Conservation (phyloP, 345 rosid genomes). For the Citrus maxima region DNA sequence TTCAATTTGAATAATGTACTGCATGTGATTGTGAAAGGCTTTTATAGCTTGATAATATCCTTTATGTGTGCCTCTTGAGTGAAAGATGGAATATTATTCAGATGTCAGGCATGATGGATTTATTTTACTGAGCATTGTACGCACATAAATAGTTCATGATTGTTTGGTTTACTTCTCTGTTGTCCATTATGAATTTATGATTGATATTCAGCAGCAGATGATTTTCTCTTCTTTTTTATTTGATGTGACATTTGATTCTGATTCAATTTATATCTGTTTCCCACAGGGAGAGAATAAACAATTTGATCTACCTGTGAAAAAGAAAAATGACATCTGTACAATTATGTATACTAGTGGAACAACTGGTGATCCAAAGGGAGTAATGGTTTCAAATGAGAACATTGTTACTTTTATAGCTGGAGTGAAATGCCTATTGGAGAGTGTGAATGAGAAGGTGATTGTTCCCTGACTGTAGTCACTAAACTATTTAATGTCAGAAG, state of each 20-base stretch:
- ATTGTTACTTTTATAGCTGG: conserved; percentile 80
- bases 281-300: conserved; percentile 64
- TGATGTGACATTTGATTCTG: conserved; percentile 2
- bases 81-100: not conserved
- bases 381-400: conserved; percentile 85
- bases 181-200: not conserved
- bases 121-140: not conserved
- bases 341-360: conserved; percentile 99
- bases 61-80: not conserved
- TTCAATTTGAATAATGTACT: not conserved
- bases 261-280: conserved; percentile 12
- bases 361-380: conserved; percentile 99
- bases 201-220: not conserved
- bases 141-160: not conserved
- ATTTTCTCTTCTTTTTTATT: not conserved
- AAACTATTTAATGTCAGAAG: not conserved
- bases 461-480: not conserved
- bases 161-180: not conserved
- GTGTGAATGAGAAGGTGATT: conserved; percentile 67
- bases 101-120: not conserved
- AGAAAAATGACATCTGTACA: conserved; percentile 77
- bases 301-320: conserved; percentile 79
- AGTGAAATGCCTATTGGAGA: conserved; percentile 47
- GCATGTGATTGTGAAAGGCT: not conserved
- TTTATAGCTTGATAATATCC: not conserved